Conservation (phyloP, 306 rosid species). For the Inga laurina region DNA sequence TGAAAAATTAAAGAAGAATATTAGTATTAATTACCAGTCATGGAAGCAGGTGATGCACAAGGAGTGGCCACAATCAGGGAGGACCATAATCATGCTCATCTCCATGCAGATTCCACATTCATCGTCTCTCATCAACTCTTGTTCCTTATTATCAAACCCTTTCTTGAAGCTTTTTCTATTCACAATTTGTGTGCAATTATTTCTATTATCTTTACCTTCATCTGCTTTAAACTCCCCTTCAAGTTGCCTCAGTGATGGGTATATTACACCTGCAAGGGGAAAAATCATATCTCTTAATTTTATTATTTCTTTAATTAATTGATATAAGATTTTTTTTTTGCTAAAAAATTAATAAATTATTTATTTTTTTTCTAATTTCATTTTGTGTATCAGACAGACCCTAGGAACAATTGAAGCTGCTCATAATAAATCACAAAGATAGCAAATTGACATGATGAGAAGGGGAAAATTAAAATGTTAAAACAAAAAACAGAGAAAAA, state of each 20-base stretch:
- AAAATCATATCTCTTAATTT: no score
- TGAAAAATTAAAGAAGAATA: not conserved
- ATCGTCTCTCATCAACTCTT: conserved; percentile 48
- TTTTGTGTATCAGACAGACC: not conserved
- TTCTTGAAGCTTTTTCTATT: conserved; percentile 22
- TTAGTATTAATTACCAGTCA: conserved; percentile 50
- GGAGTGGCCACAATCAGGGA: conserved; percentile 79
- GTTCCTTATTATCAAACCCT: conserved; percentile 19
- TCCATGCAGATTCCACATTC: conserved; percentile 92
- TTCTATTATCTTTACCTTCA: conserved; percentile 34
- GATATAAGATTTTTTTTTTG: no score
- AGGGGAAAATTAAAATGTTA: not conserved
- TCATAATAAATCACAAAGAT: not conserved
- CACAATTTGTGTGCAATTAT: conserved; percentile 30
- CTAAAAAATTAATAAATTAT: no score
- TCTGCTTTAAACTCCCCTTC: conserved; percentile 49
- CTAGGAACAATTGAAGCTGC: not conserved
- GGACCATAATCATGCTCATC: conserved; percentile 54
- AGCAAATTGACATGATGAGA: not conserved
- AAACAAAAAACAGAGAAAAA: not conserved
- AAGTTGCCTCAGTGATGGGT: conserved; percentile 73
- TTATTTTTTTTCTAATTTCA: not conserved
- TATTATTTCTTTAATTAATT: no score
- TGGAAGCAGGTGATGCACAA: conserved; percentile 74
- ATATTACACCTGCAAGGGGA: conserved; percentile 49